Percentiles rank a stretch among this genome's conserved stretches.
Conservation (phyloP, 2,329 filamentous ascomycete genomes). For the Aspergillus neoniger region DNA sequence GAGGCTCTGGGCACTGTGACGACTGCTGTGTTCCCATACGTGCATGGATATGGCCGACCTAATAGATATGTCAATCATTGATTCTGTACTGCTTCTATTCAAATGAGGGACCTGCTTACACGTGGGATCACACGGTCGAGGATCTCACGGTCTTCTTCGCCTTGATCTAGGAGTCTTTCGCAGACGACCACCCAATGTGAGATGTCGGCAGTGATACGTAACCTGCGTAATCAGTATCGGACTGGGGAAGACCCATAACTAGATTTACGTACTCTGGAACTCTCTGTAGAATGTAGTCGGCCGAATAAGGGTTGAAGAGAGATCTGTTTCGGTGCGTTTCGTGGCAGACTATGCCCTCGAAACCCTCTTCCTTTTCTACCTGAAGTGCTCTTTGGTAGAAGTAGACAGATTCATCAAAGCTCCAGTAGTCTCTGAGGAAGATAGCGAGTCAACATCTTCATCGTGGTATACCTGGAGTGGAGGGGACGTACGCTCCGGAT, state of each 20-base stretch:
- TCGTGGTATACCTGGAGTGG: no score
- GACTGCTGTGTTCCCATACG: slow-evolving; percentile 41
- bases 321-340: slow-evolving; percentile 39
- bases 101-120: slow-evolving; percentile 18
- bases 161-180: slow-evolving; percentile 24
- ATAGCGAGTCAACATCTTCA: neutral
- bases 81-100: no score
- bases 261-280: slow-evolving; percentile 31
- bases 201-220: slow-evolving; percentile 27
- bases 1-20: slow-evolving; percentile 41
- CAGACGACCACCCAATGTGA: slow-evolving; percentile 27
- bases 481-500: slow-evolving; percentile 21
- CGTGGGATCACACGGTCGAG: slow-evolving; percentile 31
- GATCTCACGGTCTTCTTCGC: slow-evolving; percentile 22
- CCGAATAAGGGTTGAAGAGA: slow-evolving; percentile 34
- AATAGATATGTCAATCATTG: neutral
- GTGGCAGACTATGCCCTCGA: slow-evolving; percentile 33
- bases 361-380: slow-evolving; percentile 34
- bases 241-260: neutral
- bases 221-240: slow-evolving; percentile 5
- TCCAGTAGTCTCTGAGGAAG: slow-evolving; percentile 32
- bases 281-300: slow-evolving; percentile 29
- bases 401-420: slow-evolving; percentile 34
- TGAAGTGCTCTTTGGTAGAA: slow-evolving; percentile 36
- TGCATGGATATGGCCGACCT: slow-evolving; percentile 41